phyloP scores from a whole-genome alignment of 2,329 filamentous ascomycete genomes.

The Drechslerella stenobrocha region DNA sequence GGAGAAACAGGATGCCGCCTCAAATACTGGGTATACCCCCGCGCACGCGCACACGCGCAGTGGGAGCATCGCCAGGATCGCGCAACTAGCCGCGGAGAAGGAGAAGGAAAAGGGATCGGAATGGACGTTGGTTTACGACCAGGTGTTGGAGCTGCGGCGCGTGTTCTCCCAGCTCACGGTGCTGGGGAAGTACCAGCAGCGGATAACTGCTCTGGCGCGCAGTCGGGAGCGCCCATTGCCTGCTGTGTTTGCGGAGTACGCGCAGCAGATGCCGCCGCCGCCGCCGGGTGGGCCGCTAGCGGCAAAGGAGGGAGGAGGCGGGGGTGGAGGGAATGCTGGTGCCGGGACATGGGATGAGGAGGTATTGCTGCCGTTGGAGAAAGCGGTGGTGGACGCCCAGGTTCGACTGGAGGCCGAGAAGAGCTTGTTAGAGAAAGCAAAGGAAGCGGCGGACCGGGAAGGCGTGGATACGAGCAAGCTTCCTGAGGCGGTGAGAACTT shows the following conservation, averaged over 20 bases:
- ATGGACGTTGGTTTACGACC: conserved; percentile 35
- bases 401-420: conserved; percentile 39
- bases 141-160: conserved; percentile 31
- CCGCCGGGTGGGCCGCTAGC: conserved; percentile 31
- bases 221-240: conserved; percentile 10
- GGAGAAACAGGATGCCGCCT: neutral
- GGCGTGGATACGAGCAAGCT: conserved; percentile 17
- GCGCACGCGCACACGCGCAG: neutral
- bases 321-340: neutral
- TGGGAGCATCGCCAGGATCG: neutral
- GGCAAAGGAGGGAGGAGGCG: conserved; percentile 6
- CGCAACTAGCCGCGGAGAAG: neutral
- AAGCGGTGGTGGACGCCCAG: conserved; percentile 54
- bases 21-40: neutral
- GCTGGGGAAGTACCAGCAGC: conserved; percentile 37
- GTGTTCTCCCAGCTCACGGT: conserved; percentile 37
- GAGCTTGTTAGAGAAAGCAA: conserved; percentile 18
- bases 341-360: conserved; percentile 25
- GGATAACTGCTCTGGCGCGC: conserved; percentile 30
- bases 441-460: conserved; percentile 6
- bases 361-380: conserved; percentile 33
- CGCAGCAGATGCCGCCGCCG: conserved; percentile 16
- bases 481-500: conserved; percentile 24
- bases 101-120: neutral
- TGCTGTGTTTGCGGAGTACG: conserved; percentile 19